phyloP scores from a whole-genome alignment of 352 stramenopile species.

The Phytophthora pisi region DNA sequence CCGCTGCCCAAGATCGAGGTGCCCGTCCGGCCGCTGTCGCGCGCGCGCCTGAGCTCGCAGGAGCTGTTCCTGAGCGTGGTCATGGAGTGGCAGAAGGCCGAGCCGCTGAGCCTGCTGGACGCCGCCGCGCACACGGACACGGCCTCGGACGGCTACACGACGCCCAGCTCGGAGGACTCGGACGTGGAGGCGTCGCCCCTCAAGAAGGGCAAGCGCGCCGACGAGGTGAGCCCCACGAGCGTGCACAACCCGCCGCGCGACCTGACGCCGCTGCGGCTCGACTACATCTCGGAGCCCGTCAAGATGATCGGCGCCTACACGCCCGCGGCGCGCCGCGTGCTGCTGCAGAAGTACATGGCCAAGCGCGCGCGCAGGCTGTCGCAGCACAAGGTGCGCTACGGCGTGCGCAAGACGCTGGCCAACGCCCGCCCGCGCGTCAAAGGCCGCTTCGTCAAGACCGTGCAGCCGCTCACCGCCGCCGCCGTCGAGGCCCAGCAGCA shows the following conservation, averaged over 20 bases:
- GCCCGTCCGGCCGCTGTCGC: conserved; percentile 24
- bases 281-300: conserved; percentile 33
- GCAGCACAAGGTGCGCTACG: conserved; percentile 79
- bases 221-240: conserved; percentile 70
- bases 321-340: conserved; percentile 59
- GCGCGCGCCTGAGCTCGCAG: conserved; percentile 61
- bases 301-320: conserved; percentile 81
- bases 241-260: conserved; percentile 51
- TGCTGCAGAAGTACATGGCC: conserved; percentile 81
- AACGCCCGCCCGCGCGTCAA: conserved; percentile 81
- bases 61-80: conserved; percentile 87
- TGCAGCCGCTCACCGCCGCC: conserved; percentile 74
- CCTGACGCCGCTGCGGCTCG: conserved; percentile 53
- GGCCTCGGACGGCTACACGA: conserved; percentile 21
- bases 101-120: conserved; percentile 26
- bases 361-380: conserved; percentile 77
- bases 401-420: conserved; percentile 81
- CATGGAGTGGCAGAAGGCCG: conserved; percentile 66
- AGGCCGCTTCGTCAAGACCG: conserved; percentile 85
- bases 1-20: conserved; percentile 18
- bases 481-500: conserved; percentile 47
- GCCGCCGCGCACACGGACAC: conserved; percentile 15
- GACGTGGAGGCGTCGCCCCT: conserved; percentile 31
- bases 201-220: conserved; percentile 27
- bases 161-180: conserved; percentile 31